Base-by-base conservation (phyloP, 176 grass and related monocot species). In the Triticum timopheevii region DNA sequence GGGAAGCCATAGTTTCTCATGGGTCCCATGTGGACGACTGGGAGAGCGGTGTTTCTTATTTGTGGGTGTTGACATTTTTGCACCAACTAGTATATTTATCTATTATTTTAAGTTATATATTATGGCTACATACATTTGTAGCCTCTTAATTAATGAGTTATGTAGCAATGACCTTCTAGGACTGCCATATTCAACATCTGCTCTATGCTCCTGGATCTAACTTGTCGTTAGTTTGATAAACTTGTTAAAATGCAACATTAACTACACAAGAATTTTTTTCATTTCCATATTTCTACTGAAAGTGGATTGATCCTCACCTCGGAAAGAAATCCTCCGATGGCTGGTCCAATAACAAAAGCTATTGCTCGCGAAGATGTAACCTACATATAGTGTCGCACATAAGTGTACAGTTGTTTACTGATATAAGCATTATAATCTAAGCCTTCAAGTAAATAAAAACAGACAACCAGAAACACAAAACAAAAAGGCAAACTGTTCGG, bases 271-370 rank as follows among this genome's bases (percentile, higher is more conserved):
- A 7, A 54, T 17, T 7, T 16, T 39, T 23, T 67, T 30, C 42
- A 0, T 47, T 50, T 17, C 49, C 16, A 82, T 22, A 10, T 13
- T 20, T 78, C 30, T 7, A 25, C 15, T 16, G 8, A 13, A 61
- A 77, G 17, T 28, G n/a, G 22, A 34, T 28, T 75, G 12, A 40
- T 76, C 2, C 64, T 47, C 82, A 94, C 92, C 89, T 94, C 87
- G 23, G 87, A 65, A 85, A 94, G 82, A 80, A 91, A 94, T 47
- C 92, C 92, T 75, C 92, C 92, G 35, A 94, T 82, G 75, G 92
- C 92, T 23, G 92, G 86, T 45, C 92, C 92, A 20, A 94, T 24
- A 82, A 94, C 81, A 71, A 89, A 50, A 38, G 89, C 89, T 52
- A 94, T 89, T 8, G 84, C 87, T 39, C 87, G 63, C 3, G 92